These are phyloP conservation scores for Musa beccarii DNA, from an alignment of 176 grass and related monocot species.

Conservation along the genomic window DNA sequence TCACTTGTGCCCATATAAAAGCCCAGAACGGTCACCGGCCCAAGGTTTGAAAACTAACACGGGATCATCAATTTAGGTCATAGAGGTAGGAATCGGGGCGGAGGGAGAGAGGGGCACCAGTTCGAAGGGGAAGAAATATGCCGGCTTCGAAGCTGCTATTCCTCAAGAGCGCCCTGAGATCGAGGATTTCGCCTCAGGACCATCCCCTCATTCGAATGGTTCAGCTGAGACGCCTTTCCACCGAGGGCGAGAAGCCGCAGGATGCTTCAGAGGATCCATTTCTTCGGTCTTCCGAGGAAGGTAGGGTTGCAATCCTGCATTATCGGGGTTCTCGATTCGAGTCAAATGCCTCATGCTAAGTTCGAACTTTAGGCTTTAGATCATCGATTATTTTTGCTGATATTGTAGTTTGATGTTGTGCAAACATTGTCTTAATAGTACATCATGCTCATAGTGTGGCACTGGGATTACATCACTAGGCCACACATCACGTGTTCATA, in stretches of 20 bases:
- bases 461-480: background rate
- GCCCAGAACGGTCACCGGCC: too few species aligned
- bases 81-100: too few species aligned
- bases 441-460: background rate
- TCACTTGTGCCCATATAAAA: too few species aligned
- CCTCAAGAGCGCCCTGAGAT: background rate
- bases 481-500: background rate
- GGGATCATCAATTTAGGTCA: too few species aligned
- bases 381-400: background rate
- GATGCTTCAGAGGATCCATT: slow-evolving; percentile 4
- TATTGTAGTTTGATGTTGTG: background rate
- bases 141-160: slow-evolving; percentile 2
- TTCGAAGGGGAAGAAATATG: background rate
- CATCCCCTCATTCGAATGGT: background rate
- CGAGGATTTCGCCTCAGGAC: background rate
- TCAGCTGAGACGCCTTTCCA: background rate
- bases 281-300: background rate
- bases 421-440: background rate
- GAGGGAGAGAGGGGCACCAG: too few species aligned
- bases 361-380: background rate
- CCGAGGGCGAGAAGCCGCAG: background rate
- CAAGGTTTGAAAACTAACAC: too few species aligned
- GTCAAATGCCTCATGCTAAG: too few species aligned
- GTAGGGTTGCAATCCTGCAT: background rate
- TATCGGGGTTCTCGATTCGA: background rate